A percentile compares a stretch with the other conserved stretches of the same genome.
These are phyloP conservation scores for Yamadazyma takamatsuzukensis DNA, from an alignment of 805 yeast species.

Conservation along the genomic window DNA sequence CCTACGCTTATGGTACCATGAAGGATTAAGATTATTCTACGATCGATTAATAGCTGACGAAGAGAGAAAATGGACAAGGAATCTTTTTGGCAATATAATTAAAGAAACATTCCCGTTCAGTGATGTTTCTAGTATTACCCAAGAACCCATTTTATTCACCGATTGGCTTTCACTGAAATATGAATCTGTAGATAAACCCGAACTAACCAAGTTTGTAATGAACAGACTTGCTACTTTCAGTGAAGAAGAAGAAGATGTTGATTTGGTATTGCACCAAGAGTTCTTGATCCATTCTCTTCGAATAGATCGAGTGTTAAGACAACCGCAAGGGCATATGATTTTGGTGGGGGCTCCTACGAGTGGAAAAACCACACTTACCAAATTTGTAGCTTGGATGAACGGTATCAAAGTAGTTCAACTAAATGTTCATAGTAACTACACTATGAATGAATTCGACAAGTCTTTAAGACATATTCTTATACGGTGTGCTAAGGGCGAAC, in stretches of 20 bases:
- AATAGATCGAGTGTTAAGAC: constrained; percentile 77
- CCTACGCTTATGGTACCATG: constrained; percentile 74
- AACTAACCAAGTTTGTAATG: constrained; percentile 50
- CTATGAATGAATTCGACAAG: constrained; percentile 62
- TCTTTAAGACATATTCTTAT: constrained; percentile 53
- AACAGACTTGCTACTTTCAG: constrained; percentile 68
- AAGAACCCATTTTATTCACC: constrained; percentile 61
- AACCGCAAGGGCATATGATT: constrained; percentile 87
- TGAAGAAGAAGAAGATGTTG: constrained; percentile 69
- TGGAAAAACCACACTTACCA: constrained; percentile 72
- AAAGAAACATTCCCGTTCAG: constrained; percentile 43
- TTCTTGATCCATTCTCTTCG: constrained; percentile 71
- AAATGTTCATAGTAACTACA: constrained; percentile 50
- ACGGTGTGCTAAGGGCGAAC: constrained; percentile 49
- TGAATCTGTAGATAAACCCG: constrained; percentile 47
- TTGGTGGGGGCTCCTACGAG: constrained; percentile 78
- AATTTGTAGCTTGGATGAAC: constrained; percentile 90
- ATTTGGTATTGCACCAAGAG: constrained; percentile 63
- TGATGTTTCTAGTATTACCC: constrained; percentile 30
- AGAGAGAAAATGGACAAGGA: constrained; percentile 50
- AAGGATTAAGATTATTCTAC: constrained; percentile 70
- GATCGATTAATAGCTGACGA: constrained; percentile 56
- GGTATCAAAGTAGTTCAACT: constrained; percentile 64
- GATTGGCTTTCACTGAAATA: constrained; percentile 72
- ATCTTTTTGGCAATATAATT: constrained; percentile 29